These are phyloP conservation scores for Plasmopara halstedii DNA, from an alignment of 352 stramenopile species.

Conservation along the genomic window DNA sequence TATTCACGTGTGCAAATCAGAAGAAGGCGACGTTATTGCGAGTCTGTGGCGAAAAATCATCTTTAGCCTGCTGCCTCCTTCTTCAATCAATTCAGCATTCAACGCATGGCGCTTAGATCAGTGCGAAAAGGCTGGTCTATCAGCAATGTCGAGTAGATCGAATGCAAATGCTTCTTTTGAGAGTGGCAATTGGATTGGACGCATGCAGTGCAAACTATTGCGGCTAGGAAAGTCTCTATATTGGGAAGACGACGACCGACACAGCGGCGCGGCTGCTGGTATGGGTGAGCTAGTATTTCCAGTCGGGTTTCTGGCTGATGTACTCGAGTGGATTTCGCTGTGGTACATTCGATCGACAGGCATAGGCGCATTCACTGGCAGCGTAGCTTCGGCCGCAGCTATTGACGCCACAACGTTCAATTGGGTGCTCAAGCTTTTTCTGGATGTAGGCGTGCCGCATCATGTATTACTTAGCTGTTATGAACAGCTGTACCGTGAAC, in stretches of 20 bases:
- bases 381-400: slow-evolving; percentile 36
- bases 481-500: slow-evolving; percentile 70
- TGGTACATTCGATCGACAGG: slow-evolving; percentile 71
- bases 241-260: slow-evolving; percentile 41
- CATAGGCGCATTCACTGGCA: slow-evolving; percentile 29
- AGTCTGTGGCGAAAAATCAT: slow-evolving; percentile 71
- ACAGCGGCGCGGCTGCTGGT: slow-evolving; percentile 27
- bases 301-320: slow-evolving; percentile 60
- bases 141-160: slow-evolving; percentile 22
- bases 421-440: slow-evolving; percentile 75
- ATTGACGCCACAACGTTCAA: slow-evolving; percentile 67
- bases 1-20: slow-evolving; percentile 78
- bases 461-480: slow-evolving; percentile 70
- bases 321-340: slow-evolving; percentile 66
- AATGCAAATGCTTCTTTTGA: slow-evolving; percentile 50
- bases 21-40: slow-evolving; percentile 63
- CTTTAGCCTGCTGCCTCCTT: slow-evolving; percentile 58
- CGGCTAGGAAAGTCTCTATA: slow-evolving; percentile 69
- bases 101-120: slow-evolving; percentile 68
- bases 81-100: slow-evolving; percentile 53
- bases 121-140: slow-evolving; percentile 51
- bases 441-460: slow-evolving; percentile 75
- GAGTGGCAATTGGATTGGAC: slow-evolving; percentile 72
- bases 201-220: slow-evolving; percentile 69
- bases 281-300: slow-evolving; percentile 64